Evolutionary conservation across 2,329 filamentous ascomycete genomes (phyloP).

Genomic region (Diaporthe vaccinii): DNA sequence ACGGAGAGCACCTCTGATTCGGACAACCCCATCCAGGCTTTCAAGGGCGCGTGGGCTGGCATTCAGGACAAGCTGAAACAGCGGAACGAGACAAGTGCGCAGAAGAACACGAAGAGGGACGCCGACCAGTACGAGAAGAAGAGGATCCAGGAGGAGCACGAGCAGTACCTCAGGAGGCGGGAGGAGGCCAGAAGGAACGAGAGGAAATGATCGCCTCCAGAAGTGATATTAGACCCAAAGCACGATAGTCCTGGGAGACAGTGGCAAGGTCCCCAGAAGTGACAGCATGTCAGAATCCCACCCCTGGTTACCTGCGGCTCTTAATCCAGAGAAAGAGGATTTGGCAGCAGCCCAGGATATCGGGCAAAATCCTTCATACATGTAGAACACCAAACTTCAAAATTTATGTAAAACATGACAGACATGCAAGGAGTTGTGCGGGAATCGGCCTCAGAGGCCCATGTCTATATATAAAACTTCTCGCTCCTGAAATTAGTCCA

Average conservation of each 20-base stretch:
- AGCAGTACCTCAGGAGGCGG: constrained; percentile 34
- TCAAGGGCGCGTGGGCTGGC: constrained; percentile 19
- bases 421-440: not conserved
- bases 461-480: too few species aligned
- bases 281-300: not conserved
- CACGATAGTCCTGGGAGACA: not conserved
- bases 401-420: constrained; percentile 7
- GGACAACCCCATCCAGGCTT: constrained; percentile 26
- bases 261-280: not conserved
- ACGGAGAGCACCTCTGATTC: constrained; percentile 4
- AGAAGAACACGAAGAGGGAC: constrained; percentile 12
- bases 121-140: constrained; percentile 27
- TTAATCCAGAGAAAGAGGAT: not conserved
- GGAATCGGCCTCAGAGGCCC: not conserved
- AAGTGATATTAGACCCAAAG: not conserved
- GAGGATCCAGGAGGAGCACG: constrained; percentile 35
- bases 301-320: not conserved
- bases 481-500: too few species aligned
- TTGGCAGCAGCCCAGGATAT: not conserved
- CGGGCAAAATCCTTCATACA: not conserved
- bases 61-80: constrained; percentile 20
- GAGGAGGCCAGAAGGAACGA: constrained; percentile 26
- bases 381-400: constrained; percentile 19
- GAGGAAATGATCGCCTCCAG: not conserved
- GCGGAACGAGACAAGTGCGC: not conserved